Conservation (phyloP, 164 flowering plant genomes). For the Tinospora cordifolia region DNA sequence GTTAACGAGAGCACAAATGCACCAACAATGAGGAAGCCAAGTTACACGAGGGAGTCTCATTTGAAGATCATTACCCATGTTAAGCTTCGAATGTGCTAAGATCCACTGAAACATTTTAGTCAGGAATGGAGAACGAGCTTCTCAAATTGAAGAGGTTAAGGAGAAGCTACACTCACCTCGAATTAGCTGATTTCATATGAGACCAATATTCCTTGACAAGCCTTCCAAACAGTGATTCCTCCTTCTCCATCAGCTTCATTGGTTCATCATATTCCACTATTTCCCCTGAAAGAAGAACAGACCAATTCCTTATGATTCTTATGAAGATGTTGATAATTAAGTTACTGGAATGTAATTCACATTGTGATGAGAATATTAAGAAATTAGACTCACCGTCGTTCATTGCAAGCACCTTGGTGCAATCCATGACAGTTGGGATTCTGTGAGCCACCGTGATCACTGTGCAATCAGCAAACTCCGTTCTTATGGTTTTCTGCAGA, state of each 20-base stretch:
- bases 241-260: conserved; percentile 51
- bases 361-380: not conserved
- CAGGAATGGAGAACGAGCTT: too few relatives aligned
- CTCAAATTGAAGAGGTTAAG: too few relatives aligned
- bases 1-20: too few relatives aligned
- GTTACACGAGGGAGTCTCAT: too few relatives aligned
- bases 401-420: conserved; percentile 50
- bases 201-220: conserved; percentile 23
- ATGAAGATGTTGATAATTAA: not conserved
- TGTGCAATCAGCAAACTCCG: conserved; percentile 49
- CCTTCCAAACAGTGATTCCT: conserved; percentile 66
- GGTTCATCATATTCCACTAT: conserved; percentile 81
- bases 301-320: not conserved
- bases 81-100: too few relatives aligned
- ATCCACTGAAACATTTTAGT: too few relatives aligned
- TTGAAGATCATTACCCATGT: too few relatives aligned
- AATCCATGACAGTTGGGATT: conserved; percentile 50
- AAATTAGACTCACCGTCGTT: conserved; percentile 37
- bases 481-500: conserved; percentile 51
- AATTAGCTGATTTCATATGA: conserved; percentile 43
- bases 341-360: not conserved
- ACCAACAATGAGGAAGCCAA: too few relatives aligned
- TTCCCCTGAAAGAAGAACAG: conserved; percentile 34
- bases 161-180: conserved; percentile 6
- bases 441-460: conserved; percentile 38